Conservation (phyloP, 2,329 filamentous ascomycete genomes). For the Colletotrichum sp. region DNA sequence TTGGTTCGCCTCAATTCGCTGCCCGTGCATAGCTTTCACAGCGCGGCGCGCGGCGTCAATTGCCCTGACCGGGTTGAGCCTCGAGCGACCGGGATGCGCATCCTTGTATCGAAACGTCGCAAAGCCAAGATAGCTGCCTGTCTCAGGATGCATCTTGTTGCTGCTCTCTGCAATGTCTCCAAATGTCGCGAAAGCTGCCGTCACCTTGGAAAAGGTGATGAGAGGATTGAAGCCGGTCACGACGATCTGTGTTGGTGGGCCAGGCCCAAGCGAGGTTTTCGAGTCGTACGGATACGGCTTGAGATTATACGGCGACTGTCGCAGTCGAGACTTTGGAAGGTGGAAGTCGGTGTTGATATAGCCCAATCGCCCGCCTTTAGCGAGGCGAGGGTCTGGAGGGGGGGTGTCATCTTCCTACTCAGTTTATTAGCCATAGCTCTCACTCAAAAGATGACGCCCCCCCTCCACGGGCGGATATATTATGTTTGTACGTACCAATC, state of each 20-base stretch:
- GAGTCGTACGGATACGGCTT: slow-evolving; percentile 83
- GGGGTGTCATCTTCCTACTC: slow-evolving; percentile 80
- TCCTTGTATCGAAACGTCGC: slow-evolving; percentile 92
- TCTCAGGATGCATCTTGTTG: slow-evolving; percentile 94
- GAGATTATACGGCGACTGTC: slow-evolving; percentile 77
- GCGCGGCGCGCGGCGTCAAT: slow-evolving; percentile 83
- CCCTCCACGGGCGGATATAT: slow-evolving; percentile 45
- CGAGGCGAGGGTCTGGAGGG: slow-evolving; percentile 82
- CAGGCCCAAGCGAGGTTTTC: slow-evolving; percentile 84
- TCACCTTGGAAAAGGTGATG: slow-evolving; percentile 78
- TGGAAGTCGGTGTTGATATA: slow-evolving; percentile 75
- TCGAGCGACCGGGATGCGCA: slow-evolving; percentile 56
- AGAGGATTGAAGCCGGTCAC: slow-evolving; percentile 97
- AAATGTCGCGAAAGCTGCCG: slow-evolving; percentile 77
- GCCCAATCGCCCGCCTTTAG: slow-evolving; percentile 67
- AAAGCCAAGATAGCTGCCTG: slow-evolving; percentile 91
- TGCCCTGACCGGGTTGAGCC: slow-evolving; percentile 66
- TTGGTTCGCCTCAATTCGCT: slow-evolving; percentile 77
- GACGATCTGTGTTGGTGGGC: slow-evolving; percentile 88
- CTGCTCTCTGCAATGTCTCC: slow-evolving; percentile 90
- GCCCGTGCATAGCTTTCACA: slow-evolving; percentile 76
- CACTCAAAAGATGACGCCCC: slow-evolving; percentile 67
- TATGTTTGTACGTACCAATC: slow-evolving; percentile 66
- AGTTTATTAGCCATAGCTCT: slow-evolving; percentile 63
- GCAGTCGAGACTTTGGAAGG: slow-evolving; percentile 73